Conservation (phyloP, 2,329 filamentous ascomycete genomes). For the Leptographium lundbergii region DNA sequence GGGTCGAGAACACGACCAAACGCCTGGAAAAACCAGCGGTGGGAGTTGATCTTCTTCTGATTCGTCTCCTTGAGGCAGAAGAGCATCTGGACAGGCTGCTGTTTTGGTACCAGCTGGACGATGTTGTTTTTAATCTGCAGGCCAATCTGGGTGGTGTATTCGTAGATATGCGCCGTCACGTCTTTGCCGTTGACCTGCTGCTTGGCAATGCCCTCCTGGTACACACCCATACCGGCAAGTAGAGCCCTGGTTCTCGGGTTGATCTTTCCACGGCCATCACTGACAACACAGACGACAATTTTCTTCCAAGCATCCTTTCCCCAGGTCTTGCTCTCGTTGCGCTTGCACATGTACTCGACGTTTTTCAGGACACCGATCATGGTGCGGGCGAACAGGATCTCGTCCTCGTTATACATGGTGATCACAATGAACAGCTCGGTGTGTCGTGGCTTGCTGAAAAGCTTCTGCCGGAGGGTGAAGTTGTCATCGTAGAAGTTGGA, state of each 20-base stretch:
- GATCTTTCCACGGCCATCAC: slow-evolving; percentile 93
- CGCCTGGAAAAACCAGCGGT: slow-evolving; percentile 97
- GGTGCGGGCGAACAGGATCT: slow-evolving; percentile 86
- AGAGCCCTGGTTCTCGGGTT: slow-evolving; percentile 83
- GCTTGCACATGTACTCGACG: slow-evolving; percentile 93
- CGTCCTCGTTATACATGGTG: slow-evolving; percentile 99
- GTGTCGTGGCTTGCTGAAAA: slow-evolving; percentile 85
- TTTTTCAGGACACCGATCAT: slow-evolving; percentile 98
- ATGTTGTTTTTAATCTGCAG: slow-evolving; percentile 83
- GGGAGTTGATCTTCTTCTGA: slow-evolving; percentile 99
- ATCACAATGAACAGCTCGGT: slow-evolving; percentile 94
- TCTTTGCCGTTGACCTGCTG: slow-evolving; percentile 95
- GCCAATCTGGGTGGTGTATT: slow-evolving; percentile 79
- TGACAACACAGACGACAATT: slow-evolving; percentile 96
- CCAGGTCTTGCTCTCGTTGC: slow-evolving; percentile 92
- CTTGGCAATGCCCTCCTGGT: slow-evolving; percentile 97
- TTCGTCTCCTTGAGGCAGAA: slow-evolving; percentile 99
- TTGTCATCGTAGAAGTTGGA: slow-evolving; percentile 76
- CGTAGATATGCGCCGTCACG: slow-evolving; percentile 95
- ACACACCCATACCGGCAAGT: slow-evolving; percentile 85
- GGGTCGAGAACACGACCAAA: slow-evolving; percentile 87
- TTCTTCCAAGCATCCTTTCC: slow-evolving; percentile 99
- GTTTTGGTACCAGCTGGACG: slow-evolving; percentile 71
- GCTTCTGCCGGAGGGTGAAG: slow-evolving; percentile 80
- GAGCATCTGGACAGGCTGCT: slow-evolving; percentile 87